Evolutionary conservation across 1,139 yeast genomes (phyloP).

Genomic region (Groenewaldozyma auringiensis): DNA sequence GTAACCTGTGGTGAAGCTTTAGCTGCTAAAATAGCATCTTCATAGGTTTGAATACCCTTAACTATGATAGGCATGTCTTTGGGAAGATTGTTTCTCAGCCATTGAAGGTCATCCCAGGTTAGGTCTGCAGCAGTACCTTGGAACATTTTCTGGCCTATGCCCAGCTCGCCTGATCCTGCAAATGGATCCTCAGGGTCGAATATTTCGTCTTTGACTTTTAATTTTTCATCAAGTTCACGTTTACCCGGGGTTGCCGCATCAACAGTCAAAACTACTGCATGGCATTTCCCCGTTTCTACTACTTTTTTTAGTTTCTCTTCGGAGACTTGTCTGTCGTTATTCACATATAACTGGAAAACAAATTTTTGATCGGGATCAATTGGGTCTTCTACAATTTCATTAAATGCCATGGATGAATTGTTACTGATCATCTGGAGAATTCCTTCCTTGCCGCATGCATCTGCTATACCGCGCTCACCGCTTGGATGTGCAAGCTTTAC

Average conservation of each 20-base stretch:
- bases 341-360: conserved; percentile 66
- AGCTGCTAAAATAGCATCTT: conserved; percentile 44
- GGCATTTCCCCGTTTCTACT: conserved; percentile 33
- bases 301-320: conserved; percentile 50
- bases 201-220: conserved; percentile 35
- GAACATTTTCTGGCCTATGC: conserved; percentile 38
- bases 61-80: conserved; percentile 32
- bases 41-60: conserved; percentile 46
- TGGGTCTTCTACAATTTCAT: conserved; percentile 52
- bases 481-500: conserved; percentile 63
- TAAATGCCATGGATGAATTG: conserved; percentile 65
- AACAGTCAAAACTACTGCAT: conserved; percentile 70
- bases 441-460: conserved; percentile 60
- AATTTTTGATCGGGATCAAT: conserved; percentile 53
- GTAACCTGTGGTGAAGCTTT: conserved; percentile 33
- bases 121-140: conserved; percentile 46
- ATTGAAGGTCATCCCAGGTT: conserved; percentile 39
- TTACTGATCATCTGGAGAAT: conserved; percentile 78
- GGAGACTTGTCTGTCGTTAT: conserved; percentile 46
- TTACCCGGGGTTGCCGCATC: conserved; percentile 86
- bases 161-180: conserved; percentile 8
- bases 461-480: conserved; percentile 72
- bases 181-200: conserved; percentile 15
- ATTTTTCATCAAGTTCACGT: conserved; percentile 42
- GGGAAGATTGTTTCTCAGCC: conserved; percentile 37